Conservation (phyloP, 371 early-diverging fungal genomes). For the Dentiscutata heterogama region DNA sequence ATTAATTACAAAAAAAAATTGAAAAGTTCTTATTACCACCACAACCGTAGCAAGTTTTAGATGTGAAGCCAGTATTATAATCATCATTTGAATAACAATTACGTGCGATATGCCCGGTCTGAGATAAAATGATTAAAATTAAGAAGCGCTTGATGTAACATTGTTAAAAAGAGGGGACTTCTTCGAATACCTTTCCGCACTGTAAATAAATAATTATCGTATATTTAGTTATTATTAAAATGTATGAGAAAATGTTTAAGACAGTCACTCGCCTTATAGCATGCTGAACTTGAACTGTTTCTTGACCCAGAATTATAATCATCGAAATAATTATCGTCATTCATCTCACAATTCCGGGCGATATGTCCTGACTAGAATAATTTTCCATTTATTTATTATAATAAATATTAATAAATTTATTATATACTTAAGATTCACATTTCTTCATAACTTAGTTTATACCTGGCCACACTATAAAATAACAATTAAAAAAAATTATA, state of each 20-base stretch:
- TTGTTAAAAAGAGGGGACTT: not conserved
- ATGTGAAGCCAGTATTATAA: not conserved
- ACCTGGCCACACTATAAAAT: not conserved
- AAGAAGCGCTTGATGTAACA: not conserved
- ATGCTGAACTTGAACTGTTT: not conserved
- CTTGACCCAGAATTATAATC: not conserved
- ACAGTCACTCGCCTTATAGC: not conserved
- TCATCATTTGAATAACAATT: constrained; percentile 12
- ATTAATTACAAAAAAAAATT: not conserved
- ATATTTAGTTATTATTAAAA: not conserved
- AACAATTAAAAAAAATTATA: not conserved
- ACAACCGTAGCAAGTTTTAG: constrained; percentile 4
- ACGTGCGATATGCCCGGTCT: not conserved
- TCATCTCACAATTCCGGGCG: not conserved
- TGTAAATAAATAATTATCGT: not conserved
- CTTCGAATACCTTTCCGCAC: constrained; percentile 27
- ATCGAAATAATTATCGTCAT: not conserved
- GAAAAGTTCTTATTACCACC: not conserved
- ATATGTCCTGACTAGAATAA: not conserved
- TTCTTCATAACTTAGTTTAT: not conserved
- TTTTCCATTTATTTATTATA: not conserved
- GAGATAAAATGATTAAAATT: not conserved
- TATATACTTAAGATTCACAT: no score
- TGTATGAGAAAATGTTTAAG: not conserved
- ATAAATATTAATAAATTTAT: not conserved